phyloP scores from a whole-genome alignment of 495 filamentous ascomycete genomes.

The Oidiodendron maius region DNA sequence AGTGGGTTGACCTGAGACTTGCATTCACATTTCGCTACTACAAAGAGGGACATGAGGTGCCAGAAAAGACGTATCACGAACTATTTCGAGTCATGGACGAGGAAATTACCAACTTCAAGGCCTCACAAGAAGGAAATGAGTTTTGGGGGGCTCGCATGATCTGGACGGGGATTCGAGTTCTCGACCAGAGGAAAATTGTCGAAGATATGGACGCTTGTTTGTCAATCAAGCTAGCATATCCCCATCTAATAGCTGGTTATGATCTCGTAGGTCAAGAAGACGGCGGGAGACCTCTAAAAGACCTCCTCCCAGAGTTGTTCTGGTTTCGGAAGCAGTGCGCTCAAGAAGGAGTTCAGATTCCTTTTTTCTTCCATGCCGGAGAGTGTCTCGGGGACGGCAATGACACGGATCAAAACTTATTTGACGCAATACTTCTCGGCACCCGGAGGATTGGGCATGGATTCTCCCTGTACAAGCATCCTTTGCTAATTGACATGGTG shows the following conservation, averaged over 20 bases:
- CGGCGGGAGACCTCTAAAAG: slow-evolving; percentile 62
- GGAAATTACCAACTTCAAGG: slow-evolving; percentile 71
- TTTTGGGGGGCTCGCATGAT: slow-evolving; percentile 90
- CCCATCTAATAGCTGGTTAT: slow-evolving; percentile 76
- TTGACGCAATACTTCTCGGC: slow-evolving; percentile 83
- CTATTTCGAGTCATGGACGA: slow-evolving; percentile 69
- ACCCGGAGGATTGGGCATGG: slow-evolving; percentile 86
- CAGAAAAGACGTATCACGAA: slow-evolving; percentile 56
- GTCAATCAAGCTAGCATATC: slow-evolving; percentile 67
- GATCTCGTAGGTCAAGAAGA: slow-evolving; percentile 88
- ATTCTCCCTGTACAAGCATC: slow-evolving; percentile 85
- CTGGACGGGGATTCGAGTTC: slow-evolving; percentile 67
- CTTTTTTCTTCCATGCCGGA: slow-evolving; percentile 93
- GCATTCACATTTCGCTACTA: slow-evolving; percentile 58
- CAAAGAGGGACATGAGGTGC: slow-evolving; percentile 47
- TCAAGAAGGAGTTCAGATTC: slow-evolving; percentile 75
- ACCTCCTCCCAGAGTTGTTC: slow-evolving; percentile 77
- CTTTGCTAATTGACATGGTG: slow-evolving; percentile 77
- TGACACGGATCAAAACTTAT: slow-evolving; percentile 75
- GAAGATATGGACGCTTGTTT: slow-evolving; percentile 84
- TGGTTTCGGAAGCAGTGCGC: slow-evolving; percentile 87
- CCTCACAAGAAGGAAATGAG: slow-evolving; percentile 56
- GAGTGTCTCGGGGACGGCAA: slow-evolving; percentile 76
- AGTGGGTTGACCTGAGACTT: slow-evolving; percentile 69
- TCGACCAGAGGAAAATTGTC: slow-evolving; percentile 59